Conservation (phyloP, 2,329 filamentous ascomycete species). For the Cladosporium velox region DNA sequence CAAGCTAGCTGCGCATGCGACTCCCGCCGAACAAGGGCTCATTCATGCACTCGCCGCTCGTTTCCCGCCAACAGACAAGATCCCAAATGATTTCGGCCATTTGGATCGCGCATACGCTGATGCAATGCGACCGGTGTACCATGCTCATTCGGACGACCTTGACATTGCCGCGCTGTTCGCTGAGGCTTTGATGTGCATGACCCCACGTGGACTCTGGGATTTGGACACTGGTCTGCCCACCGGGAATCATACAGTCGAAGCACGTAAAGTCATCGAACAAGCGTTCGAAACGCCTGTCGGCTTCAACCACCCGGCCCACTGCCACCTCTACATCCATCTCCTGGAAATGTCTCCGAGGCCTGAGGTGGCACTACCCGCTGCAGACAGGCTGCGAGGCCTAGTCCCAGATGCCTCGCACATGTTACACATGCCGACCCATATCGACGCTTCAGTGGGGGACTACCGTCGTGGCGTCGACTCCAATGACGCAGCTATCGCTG, state of each 20-base stretch:
- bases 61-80: neutral
- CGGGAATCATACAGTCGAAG: conserved; percentile 59
- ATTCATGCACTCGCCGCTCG: neutral
- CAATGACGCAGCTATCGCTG: conserved; percentile 66
- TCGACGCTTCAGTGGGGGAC: conserved; percentile 72
- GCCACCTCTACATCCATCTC: conserved; percentile 75
- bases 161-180: neutral
- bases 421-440: conserved; percentile 75
- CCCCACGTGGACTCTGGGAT: conserved; percentile 67
- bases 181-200: conserved; percentile 66
- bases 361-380: conserved; percentile 62
- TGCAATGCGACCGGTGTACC: neutral
- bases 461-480: conserved; percentile 67
- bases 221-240: conserved; percentile 59
- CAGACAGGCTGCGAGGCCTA: conserved; percentile 63
- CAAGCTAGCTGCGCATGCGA: neutral
- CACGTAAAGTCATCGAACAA: conserved; percentile 59
- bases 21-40: neutral
- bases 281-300: conserved; percentile 56
- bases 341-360: conserved; percentile 74
- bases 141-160: neutral
- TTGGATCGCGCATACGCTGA: neutral
- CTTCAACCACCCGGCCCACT: conserved; percentile 64
- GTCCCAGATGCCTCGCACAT: conserved; percentile 71
- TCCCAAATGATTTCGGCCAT: neutral